phyloP scores from a whole-genome alignment of 192 early-diverging fungal species.

The Obelidium mucronatum region DNA sequence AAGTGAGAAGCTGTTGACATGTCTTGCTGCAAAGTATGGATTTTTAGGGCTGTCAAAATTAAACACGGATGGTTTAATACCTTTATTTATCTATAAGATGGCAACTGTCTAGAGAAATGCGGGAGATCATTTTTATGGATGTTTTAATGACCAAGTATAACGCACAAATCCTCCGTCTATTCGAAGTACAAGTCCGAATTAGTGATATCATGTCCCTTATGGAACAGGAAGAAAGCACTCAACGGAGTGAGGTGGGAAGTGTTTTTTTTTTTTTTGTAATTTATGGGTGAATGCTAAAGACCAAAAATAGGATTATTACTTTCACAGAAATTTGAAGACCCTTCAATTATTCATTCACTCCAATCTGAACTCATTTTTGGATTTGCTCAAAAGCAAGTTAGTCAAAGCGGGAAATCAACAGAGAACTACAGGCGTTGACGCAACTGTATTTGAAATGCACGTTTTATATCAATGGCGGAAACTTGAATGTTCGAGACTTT shows the following conservation, averaged over 20 bases:
- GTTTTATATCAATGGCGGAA: no score
- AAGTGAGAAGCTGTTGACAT: background rate
- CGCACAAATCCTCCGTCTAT: background rate
- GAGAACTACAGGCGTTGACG: no score
- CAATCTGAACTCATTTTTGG: no score
- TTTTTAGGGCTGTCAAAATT: background rate
- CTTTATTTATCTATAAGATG: slow-evolving; percentile 2
- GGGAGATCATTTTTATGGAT: slow-evolving; percentile 6
- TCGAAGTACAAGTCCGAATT: background rate
- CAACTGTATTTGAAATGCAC: no score
- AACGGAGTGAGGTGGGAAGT: background rate
- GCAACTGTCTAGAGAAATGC: slow-evolving; percentile 16
- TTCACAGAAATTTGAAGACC: no score
- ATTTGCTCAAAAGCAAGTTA: no score
- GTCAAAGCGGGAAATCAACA: no score
- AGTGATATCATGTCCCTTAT: background rate
- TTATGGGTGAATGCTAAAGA: no score
- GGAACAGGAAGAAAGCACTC: background rate
- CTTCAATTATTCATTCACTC: no score
- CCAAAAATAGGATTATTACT: no score
- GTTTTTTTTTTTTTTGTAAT: background rate
- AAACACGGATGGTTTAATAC: background rate
- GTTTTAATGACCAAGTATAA: background rate
- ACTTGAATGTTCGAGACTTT: no score
- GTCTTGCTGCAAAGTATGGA: background rate